Evolutionary conservation across 495 filamentous ascomycete species (phyloP), one percentile per base, ranked within the genome.

Genomic region (Venustampulla echinocandica): DNA sequence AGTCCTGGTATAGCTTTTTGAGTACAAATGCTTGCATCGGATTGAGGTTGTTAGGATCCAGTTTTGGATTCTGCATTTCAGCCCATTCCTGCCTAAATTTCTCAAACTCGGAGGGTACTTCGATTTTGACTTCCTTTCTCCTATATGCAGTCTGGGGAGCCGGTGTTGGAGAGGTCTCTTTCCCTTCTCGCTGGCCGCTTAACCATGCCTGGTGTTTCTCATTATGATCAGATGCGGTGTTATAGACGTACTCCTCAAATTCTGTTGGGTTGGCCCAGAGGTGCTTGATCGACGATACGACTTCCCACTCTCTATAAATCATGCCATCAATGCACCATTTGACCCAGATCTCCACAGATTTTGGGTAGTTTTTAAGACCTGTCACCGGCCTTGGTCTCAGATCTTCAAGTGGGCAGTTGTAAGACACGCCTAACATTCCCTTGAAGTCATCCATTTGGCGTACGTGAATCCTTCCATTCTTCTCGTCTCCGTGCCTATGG

Each of bases 231-330:
- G n/a, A 22, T 20, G 40, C 22, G 28, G 22, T 23, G 21, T 43
- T 28, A 43, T 27, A 43, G 40, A 43, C n/a, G 14, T 43, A 43
- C 15, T 14, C 21, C 15, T 43, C 23, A 17, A 3, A 25, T 43
- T 43, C 5, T 10, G 15, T 28, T 14, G 14, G 15, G 40, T 43
- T 43, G 20, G 15, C 10, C 13, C 7, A 43, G 40, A 43, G 13
- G 19, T 43, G 22, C 40, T 23, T 19, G 18, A 45, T 45, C n/a
- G 42, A 45, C 14, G 28, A 33, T 5, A 13, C 25, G n/a, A 45
- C 28, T 28, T 45, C 42, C 42, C 15, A 45, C n/a, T 14, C 15
- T 15, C 25, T 45, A 20, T 35, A 13, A 25, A 45, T 45, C 28
- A 34, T 15, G 17, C 42, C 28, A 34, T 18, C 42, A 18, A 45